phyloP scores from a whole-genome alignment of 2,329 filamentous ascomycete species.

The Paracorniculantispora psalliotae region DNA sequence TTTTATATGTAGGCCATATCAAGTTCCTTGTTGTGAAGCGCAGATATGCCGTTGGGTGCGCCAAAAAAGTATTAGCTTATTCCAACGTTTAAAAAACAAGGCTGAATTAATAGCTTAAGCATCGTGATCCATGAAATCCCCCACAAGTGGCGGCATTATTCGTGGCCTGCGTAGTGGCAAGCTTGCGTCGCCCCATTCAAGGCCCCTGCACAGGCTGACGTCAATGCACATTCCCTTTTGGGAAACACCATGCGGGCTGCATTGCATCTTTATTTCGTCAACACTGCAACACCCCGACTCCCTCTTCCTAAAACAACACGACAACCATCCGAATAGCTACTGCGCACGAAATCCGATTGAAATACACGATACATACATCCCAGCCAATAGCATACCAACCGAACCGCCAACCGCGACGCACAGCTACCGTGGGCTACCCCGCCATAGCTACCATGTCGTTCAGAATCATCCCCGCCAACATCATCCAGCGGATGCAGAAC shows the following conservation, averaged over 20 bases:
- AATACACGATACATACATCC: background rate
- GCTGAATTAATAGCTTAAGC: no score
- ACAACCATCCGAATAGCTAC: background rate
- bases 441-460: conserved; percentile 13
- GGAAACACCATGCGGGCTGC: background rate
- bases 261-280: background rate
- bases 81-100: no score
- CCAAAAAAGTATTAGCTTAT: no score
- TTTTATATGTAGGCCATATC: no score
- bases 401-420: background rate
- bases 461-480: conserved; percentile 6
- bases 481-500: conserved; percentile 1
- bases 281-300: background rate
- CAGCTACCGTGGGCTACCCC: background rate
- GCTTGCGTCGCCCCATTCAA: background rate
- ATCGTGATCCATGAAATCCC: no score
- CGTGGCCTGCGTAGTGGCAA: background rate
- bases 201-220: background rate
- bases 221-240: background rate
- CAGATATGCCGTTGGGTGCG: no score
- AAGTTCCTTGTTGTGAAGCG: no score
- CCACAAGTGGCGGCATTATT: background rate
- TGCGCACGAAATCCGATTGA: background rate
- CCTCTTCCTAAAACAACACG: background rate
- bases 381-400: background rate